A percentile compares a stretch with the other conserved stretches of the same genome.
Conservation (phyloP, 306 rosid species). For the Oxytropis ochrocephala region DNA sequence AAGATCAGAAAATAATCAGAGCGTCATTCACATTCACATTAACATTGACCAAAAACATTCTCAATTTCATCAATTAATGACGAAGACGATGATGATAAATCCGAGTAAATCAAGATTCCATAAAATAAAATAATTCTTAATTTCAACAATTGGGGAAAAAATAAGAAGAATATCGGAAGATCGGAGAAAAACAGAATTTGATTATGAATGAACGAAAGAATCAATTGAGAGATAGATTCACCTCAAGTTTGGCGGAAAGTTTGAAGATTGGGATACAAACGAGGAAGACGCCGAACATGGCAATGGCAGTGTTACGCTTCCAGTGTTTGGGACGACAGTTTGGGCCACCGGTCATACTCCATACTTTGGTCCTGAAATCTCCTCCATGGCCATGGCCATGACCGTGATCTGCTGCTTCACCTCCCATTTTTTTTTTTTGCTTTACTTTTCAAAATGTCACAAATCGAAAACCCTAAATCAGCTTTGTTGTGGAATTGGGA, state of each 20-base stretch:
- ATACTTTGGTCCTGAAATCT: constrained; percentile 85
- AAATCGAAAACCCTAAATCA: constrained; percentile 39
- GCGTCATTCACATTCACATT: background rate
- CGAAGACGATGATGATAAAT: background rate
- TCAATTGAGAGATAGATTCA: background rate
- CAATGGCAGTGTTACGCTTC: constrained; percentile 92
- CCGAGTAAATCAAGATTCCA: background rate
- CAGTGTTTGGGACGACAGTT: constrained; percentile 92
- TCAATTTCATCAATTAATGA: background rate
- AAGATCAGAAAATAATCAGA: background rate
- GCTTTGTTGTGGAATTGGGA: background rate
- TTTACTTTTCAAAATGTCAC: background rate
- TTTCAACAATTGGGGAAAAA: background rate
- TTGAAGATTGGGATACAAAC: constrained; percentile 91
- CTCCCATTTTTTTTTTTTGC: constrained; percentile 26
- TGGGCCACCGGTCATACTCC: constrained; percentile 96
- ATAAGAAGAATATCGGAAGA: background rate
- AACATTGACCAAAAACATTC: background rate
- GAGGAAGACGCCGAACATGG: constrained; percentile 82
- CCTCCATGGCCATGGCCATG: constrained; percentile 56
- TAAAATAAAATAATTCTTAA: background rate
- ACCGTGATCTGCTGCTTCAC: constrained; percentile 73
- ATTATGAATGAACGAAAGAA: background rate
- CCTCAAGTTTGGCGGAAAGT: constrained; percentile 92
- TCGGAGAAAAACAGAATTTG: background rate